phyloP scores from a whole-genome alignment of 371 early-diverging fungal genomes.

The Rhizopus delemar region DNA sequence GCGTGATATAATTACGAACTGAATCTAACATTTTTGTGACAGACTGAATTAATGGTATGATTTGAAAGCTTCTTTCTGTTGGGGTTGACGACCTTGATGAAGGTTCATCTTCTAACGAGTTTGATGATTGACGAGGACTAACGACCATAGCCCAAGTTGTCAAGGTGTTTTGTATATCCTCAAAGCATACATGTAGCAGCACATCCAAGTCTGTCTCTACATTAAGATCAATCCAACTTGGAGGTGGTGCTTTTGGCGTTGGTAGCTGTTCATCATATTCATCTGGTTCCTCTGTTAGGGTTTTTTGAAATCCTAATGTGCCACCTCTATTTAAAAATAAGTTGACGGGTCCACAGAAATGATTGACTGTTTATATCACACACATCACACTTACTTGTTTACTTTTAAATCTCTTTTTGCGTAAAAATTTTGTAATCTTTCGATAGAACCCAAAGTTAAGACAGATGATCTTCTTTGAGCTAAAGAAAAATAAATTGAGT shows the following conservation, averaged over 20 bases:
- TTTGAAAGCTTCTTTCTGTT: constrained; percentile 29
- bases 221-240: constrained; percentile 48
- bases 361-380: too few species aligned
- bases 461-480: constrained; percentile 55
- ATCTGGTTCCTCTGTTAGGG: constrained; percentile 34
- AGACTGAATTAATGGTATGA: constrained; percentile 39
- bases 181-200: constrained; percentile 31
- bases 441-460: constrained; percentile 49
- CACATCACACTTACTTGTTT: constrained; percentile 43
- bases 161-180: constrained; percentile 41
- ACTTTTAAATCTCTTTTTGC: constrained; percentile 46
- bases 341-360: background rate
- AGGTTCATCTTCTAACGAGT: background rate
- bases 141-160: constrained; percentile 43
- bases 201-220: constrained; percentile 52
- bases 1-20: constrained; percentile 43
- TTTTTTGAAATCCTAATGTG: constrained; percentile 41
- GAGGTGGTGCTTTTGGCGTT: constrained; percentile 43
- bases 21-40: constrained; percentile 45
- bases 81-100: constrained; percentile 4
- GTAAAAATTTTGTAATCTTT: constrained; percentile 52
- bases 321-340: constrained; percentile 30
- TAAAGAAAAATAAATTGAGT: constrained; percentile 5
- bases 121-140: constrained; percentile 19
- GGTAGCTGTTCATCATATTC: constrained; percentile 34